A percentile compares a stretch with the other conserved stretches of the same genome.
Conservation (phyloP, 2,329 filamentous ascomycete species). For the Botrytis elliptica region DNA sequence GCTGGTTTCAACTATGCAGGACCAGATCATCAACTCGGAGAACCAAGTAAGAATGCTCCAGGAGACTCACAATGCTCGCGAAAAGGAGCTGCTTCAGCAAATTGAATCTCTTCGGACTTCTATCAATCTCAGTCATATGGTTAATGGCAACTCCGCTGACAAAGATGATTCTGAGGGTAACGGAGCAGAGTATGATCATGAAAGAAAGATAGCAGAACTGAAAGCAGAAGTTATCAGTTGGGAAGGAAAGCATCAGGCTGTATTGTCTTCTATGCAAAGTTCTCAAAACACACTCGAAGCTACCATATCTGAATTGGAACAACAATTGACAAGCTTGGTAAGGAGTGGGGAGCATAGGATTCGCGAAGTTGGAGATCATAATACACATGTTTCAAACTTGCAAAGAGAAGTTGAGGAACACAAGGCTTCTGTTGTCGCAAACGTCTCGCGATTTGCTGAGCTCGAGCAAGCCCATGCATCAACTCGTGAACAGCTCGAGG, state of each 20-base stretch:
- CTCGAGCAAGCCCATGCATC: constrained; percentile 70
- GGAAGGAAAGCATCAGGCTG: constrained; percentile 72
- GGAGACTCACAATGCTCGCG: constrained; percentile 68
- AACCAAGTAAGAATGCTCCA: constrained; percentile 73
- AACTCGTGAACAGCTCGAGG: constrained; percentile 66
- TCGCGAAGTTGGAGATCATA: constrained; percentile 51
- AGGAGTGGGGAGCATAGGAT: constrained; percentile 46
- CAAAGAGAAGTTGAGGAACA: constrained; percentile 79
- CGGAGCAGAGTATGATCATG: constrained; percentile 34
- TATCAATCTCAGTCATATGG: constrained; percentile 27
- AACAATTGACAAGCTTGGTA: constrained; percentile 44
- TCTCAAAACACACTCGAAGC: constrained; percentile 71
- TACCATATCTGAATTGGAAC: constrained; percentile 72
- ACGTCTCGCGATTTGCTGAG: constrained; percentile 67
- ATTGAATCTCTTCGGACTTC: constrained; percentile 61
- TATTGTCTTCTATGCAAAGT: constrained; percentile 66
- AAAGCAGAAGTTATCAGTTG: constrained; percentile 70
- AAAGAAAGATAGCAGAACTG: constrained; percentile 54
- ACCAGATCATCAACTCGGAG: constrained; percentile 85
- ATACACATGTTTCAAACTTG: constrained; percentile 57
- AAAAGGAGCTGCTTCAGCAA: constrained; percentile 71
- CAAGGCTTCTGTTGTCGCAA: constrained; percentile 68
- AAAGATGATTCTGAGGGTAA: constrained; percentile 24
- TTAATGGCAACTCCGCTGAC: constrained; percentile 19
- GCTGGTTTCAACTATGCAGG: constrained; percentile 80